A percentile compares a stretch with the other conserved stretches of the same genome.
These are phyloP conservation scores for Nepenthes alata DNA, from an alignment of 179 eudicot species.

Conservation along the genomic window DNA sequence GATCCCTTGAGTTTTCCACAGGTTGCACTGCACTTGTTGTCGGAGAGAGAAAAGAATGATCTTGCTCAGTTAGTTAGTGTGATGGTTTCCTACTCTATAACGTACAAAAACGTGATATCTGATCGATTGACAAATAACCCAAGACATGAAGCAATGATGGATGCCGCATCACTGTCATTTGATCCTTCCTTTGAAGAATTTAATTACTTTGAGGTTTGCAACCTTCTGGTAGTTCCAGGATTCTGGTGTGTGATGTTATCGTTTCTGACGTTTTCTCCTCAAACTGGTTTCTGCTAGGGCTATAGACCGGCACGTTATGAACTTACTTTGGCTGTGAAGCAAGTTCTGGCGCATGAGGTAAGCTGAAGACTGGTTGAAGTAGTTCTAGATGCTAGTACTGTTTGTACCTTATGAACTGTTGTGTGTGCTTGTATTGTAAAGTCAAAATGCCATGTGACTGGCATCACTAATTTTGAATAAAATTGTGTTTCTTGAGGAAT, in stretches of 20 bases:
- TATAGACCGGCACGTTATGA: conserved; percentile 44
- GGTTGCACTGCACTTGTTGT: conserved; percentile 81
- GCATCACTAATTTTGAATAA: too few species aligned
- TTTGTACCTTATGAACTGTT: background rate
- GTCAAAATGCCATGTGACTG: too few species aligned
- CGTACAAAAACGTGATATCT: conserved; percentile 54
- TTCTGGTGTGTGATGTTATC: conserved; percentile 3
- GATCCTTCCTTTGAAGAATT: conserved; percentile 72
- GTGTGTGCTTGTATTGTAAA: too few species aligned
- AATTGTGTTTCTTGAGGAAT: too few species aligned
- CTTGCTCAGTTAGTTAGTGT: conserved; percentile 54
- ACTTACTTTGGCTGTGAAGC: conserved; percentile 74
- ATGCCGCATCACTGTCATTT: conserved; percentile 44
- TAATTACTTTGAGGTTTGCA: conserved; percentile 57
- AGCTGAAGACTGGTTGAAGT: conserved; percentile 6
- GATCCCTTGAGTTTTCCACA: conserved; percentile 18
- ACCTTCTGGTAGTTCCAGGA: conserved; percentile 3
- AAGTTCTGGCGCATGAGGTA: conserved; percentile 86
- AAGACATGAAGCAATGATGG: conserved; percentile 32
- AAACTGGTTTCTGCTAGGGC: conserved; percentile 33
- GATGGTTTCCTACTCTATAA: conserved; percentile 70
- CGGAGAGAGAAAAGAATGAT: conserved; percentile 62
- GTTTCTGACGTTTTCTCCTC: conserved; percentile 3
- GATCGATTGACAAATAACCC: conserved; percentile 26
- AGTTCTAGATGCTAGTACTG: background rate